A percentile compares a stretch with the other conserved stretches of the same genome.
Evolutionary conservation across 1,284 basidiomycete genomes (phyloP).

Genomic region (Ustilago bromivora): DNA sequence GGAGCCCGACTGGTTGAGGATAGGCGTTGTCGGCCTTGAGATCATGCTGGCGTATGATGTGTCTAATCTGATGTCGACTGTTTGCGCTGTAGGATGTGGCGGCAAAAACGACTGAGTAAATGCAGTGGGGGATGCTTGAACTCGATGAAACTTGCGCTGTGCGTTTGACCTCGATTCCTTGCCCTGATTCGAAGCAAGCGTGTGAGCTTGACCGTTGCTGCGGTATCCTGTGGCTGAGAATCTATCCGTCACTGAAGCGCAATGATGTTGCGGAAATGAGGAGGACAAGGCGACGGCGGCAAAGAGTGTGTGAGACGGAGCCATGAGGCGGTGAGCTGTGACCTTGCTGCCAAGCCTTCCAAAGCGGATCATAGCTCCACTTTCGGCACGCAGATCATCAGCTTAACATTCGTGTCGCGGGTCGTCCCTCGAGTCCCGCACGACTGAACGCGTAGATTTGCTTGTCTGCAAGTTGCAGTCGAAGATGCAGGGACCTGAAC

Average conservation of each 20-base stretch:
- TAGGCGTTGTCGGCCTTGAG: slow-evolving; percentile 37
- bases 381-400: not conserved
- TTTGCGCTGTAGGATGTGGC: too few relatives aligned
- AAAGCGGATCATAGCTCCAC: slow-evolving; percentile 17
- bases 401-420: not conserved
- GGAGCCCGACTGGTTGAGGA: slow-evolving; percentile 36
- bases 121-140: not conserved
- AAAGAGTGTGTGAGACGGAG: not conserved
- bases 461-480: not conserved
- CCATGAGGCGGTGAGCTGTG: slow-evolving; percentile 4
- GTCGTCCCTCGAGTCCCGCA: slow-evolving; percentile 4
- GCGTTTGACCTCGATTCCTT: not conserved
- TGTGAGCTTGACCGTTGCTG: not conserved
- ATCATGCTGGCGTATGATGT: slow-evolving; percentile 12
- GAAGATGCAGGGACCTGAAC: slow-evolving; percentile 15
- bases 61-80: not conserved
- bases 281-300: not conserved
- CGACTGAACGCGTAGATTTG: not conserved
- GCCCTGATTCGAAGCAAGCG: not conserved
- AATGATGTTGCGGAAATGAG: not conserved
- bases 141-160: not conserved
- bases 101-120: not conserved
- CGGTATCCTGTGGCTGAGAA: not conserved
- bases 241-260: not conserved
- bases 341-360: slow-evolving; percentile 13